These are phyloP conservation scores for Phaeophleospora eucalypticola DNA, from an alignment of 2,329 filamentous ascomycete species.

Conservation along the genomic window DNA sequence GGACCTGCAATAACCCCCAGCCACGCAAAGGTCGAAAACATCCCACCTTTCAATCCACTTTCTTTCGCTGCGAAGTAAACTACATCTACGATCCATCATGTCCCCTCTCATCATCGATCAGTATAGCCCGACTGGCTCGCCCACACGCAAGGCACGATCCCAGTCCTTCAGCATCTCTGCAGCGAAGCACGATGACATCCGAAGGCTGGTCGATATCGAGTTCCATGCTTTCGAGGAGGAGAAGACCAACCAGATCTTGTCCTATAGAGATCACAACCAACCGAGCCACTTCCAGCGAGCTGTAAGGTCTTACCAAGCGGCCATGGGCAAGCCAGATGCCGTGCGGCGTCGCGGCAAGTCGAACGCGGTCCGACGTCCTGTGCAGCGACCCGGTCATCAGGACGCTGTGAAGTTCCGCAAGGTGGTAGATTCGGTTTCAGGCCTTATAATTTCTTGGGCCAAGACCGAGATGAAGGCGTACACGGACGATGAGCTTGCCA, in stretches of 20 bases:
- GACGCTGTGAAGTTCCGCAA: conserved; percentile 24
- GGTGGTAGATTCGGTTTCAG: conserved; percentile 26
- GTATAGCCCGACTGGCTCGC: conserved; percentile 11
- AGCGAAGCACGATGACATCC: conserved; percentile 26
- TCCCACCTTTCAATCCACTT: neutral
- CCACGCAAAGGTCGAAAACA: neutral
- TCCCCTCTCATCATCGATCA: conserved; percentile 19
- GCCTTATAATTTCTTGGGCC: conserved; percentile 30
- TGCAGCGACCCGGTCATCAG: conserved; percentile 8
- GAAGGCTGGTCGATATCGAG: conserved; percentile 38
- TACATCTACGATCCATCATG: conserved; percentile 11
- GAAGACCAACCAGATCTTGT: conserved; percentile 31
- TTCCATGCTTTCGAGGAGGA: conserved; percentile 38
- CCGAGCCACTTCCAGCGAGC: conserved; percentile 28
- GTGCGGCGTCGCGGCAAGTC: conserved; percentile 12
- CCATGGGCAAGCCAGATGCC: conserved; percentile 14
- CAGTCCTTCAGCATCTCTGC: conserved; percentile 19
- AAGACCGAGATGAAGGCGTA: conserved; percentile 31
- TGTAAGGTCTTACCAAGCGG: conserved; percentile 18
- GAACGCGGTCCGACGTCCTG: conserved; percentile 2
- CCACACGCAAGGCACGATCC: conserved; percentile 15
- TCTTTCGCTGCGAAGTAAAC: neutral
- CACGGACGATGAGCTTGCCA: conserved; percentile 24
- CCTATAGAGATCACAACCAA: conserved; percentile 28
- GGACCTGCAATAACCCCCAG: conserved; percentile 11